Evolutionary conservation across 1,139 yeast species (phyloP).

Genomic region (Sugiyamaella paludigena): DNA sequence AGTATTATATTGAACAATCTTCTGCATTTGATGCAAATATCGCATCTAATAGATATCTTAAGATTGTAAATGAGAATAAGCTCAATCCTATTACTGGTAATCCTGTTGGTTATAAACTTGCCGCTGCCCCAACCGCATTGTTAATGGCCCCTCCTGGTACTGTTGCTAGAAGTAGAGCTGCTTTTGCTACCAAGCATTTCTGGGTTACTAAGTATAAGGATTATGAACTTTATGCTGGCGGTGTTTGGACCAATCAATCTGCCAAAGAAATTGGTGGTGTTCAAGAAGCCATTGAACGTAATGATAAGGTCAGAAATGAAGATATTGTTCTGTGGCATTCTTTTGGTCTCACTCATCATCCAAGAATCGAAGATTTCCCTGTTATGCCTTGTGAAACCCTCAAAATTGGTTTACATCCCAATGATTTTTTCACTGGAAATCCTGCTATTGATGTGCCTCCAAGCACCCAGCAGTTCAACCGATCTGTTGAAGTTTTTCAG

Average conservation of each 20-base stretch:
- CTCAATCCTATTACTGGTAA: constrained; percentile 72
- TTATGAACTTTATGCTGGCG: constrained; percentile 69
- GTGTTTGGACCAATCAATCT: constrained; percentile 78
- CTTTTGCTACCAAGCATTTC: constrained; percentile 68
- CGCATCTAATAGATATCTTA: constrained; percentile 70
- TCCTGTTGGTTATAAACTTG: constrained; percentile 81
- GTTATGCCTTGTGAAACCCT: constrained; percentile 81
- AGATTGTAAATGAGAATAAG: constrained; percentile 69
- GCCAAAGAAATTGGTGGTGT: constrained; percentile 63
- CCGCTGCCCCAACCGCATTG: constrained; percentile 76
- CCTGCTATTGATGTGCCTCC: constrained; percentile 85
- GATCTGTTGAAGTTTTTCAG: constrained; percentile 51
- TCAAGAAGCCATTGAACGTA: constrained; percentile 60
- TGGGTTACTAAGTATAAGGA: constrained; percentile 77
- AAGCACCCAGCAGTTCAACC: constrained; percentile 67
- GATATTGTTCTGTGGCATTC: constrained; percentile 88
- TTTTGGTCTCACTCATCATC: constrained; percentile 81
- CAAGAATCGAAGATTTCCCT: constrained; percentile 89
- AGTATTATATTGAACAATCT: constrained; percentile 66
- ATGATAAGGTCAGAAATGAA: constrained; percentile 71
- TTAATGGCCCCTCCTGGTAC: constrained; percentile 65
- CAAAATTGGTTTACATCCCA: constrained; percentile 67
- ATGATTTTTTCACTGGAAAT: constrained; percentile 75
- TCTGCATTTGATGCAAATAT: constrained; percentile 76
- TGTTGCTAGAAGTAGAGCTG: constrained; percentile 63